Base-by-base conservation (phyloP, 495 filamentous ascomycete species). In the Penicillium turbatum region DNA sequence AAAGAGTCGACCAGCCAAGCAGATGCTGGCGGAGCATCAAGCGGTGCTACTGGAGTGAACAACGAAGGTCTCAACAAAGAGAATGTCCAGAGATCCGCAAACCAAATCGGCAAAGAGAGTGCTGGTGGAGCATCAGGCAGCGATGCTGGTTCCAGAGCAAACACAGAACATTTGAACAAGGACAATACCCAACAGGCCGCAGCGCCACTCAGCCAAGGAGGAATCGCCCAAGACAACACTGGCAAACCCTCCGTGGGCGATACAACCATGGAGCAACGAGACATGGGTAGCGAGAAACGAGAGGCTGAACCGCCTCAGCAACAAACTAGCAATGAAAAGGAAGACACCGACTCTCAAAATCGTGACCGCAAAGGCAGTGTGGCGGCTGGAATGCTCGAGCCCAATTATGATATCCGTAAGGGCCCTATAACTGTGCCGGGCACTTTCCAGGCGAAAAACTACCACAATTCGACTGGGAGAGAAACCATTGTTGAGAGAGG, bases 331-430 rank as follows among this genome's bases (percentile, higher is more conserved):
- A 2, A 27, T 6, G 1, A 30, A 46, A 13, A 9, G 0, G 5
- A 36, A n/a, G 5, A 3, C 7, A n/a, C 21, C 15, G 21, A 8
- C 1, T 11, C 45, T 16, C 0, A 29, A 11, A 3, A 19, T 7
- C 12, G 3, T 13, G 51, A 43, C n/a, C 49, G 15, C 38, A 41
- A 27, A 35, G 30, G 39, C 4, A 51, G 42, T 37, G 41, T 54
- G 32, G 34, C 42, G 8, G 42, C 41, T 16, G 51, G 62, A 50
- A 26, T 53, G 0, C 40, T 37, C 2, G 58, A 54, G 27, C 29
- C 49, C 7, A 66, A 66, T 15, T 37, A 62, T 16, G 64, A 66
- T 48, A 66, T 66, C 34, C 55, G 50, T 32, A 64, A 53, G 16
- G 64, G 64, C 11, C 64, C 64, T 11, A 62, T 66, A 29, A 41